Conservation (phyloP, 1,139 yeast species). For the Lodderomyces parapsilosis region DNA sequence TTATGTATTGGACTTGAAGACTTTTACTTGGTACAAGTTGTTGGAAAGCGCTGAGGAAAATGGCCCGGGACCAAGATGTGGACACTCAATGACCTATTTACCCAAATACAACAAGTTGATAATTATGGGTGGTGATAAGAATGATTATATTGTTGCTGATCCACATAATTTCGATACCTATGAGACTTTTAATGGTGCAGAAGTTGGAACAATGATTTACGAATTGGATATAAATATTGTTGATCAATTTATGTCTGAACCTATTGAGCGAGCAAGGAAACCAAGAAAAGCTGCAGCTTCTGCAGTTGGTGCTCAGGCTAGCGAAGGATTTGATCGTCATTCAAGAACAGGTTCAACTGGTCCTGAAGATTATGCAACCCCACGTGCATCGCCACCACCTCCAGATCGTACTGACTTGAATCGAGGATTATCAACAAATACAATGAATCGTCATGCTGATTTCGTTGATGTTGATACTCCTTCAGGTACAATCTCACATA, state of each 20-base stretch:
- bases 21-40: constrained; percentile 72
- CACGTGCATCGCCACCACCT: constrained; percentile 35
- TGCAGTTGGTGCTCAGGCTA: constrained; percentile 8
- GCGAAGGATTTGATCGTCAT: constrained; percentile 28
- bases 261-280: constrained; percentile 4
- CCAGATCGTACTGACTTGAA: constrained; percentile 24
- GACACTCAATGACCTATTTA: constrained; percentile 84
- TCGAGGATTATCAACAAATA: background rate
- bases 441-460: constrained; percentile 16
- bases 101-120: constrained; percentile 66
- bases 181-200: constrained; percentile 51
- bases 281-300: constrained; percentile 15
- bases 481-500: constrained; percentile 20
- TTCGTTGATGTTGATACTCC: constrained; percentile 32
- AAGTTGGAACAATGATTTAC: constrained; percentile 57
- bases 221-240: constrained; percentile 53
- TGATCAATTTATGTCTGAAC: constrained; percentile 29
- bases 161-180: constrained; percentile 44
- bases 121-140: constrained; percentile 90
- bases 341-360: constrained; percentile 42
- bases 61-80: constrained; percentile 84
- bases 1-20: constrained; percentile 73
- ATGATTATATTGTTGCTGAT: constrained; percentile 48
- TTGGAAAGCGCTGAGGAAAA: constrained; percentile 35
- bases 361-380: constrained; percentile 45